Base-by-base conservation (phyloP, 345 rosid genomes). In the Eucalyptus microcorys region DNA sequence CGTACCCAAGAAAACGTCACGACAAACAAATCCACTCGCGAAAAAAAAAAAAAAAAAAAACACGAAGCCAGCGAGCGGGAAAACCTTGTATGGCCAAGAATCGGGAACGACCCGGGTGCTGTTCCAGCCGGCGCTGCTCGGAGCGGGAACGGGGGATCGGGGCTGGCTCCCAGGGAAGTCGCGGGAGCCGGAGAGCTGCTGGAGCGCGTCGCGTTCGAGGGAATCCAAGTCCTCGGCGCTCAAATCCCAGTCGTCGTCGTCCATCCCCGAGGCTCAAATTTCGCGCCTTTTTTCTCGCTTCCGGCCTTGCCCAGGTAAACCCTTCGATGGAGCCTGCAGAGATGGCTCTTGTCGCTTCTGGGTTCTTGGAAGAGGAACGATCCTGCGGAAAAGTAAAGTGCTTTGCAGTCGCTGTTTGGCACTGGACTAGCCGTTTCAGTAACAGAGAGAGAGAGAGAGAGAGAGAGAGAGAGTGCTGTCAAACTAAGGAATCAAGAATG, bases 141-240 rank as follows among this genome's bases (percentile, higher is more conserved):
- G 68, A 34, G 87, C 52, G n/a, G 64, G 76, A 45, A 59, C 30
- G 47, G 91, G 89, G 53, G 91, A 47, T 3, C 88, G 87, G 50
- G 93, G 87, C 14, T 91, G 89, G 52, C 92, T 64, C 9, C 90
- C 43, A 26, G 87, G 24, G 71, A 55, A 47, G 85, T 42, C 52
- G 86, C 94, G 95, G 30, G 91, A 90, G 71, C 93, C 95, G 84
- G 94, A 95, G 87, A 96, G 90, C 89, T 90, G 95, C 49, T 87
- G 94, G 80, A 94, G 91, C 90, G 99, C 99, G 83, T 95, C 93
- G 89, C 93, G 93, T 89, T 97, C 99, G 15, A 97, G 93, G 87
- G 90, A 94, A 87, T 96, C 99, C 79, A 95, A 89, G 87, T 97
- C 98, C 91, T 97, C 98, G 7, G 93, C 91, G 32, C 94, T 96